Conservation (phyloP, 768 basidiomycete genomes). For the Mrakia frigida region DNA sequence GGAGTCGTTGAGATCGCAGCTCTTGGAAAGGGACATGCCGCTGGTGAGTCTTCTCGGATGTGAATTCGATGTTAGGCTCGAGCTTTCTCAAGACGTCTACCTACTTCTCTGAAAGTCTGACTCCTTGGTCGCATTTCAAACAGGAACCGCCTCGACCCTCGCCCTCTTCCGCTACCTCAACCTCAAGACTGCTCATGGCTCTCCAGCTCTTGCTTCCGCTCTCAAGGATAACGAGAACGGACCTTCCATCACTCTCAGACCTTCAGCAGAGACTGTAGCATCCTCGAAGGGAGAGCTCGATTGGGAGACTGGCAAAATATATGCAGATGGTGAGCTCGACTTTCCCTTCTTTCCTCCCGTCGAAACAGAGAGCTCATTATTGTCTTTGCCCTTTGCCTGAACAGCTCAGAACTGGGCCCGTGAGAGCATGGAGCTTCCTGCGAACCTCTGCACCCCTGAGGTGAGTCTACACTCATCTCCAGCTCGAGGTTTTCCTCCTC, state of each 20-base stretch:
- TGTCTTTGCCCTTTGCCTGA: no score
- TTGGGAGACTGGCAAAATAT: conserved; percentile 69
- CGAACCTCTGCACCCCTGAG: conserved; percentile 48
- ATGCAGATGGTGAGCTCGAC: conserved; percentile 63
- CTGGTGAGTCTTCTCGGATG: conserved; percentile 51
- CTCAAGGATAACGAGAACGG: background rate
- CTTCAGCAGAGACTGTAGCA: conserved; percentile 48
- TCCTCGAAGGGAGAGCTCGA: conserved; percentile 46
- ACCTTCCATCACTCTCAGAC: conserved; percentile 51
- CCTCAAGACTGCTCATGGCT: conserved; percentile 56
- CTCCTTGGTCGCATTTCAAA: conserved; percentile 24
- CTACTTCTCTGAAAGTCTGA: conserved; percentile 3
- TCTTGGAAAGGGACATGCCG: conserved; percentile 62
- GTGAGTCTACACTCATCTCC: conserved; percentile 33
- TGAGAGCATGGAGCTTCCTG: conserved; percentile 78
- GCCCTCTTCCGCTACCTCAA: conserved; percentile 65
- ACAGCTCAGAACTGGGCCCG: background rate
- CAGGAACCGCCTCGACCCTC: conserved; percentile 73
- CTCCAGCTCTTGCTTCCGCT: background rate
- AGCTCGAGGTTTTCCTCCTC: no score
- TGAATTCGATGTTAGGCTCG: conserved; percentile 36
- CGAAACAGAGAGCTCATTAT: background rate
- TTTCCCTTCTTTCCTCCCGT: background rate
- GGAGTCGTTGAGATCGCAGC: conserved; percentile 60
- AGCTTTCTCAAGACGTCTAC: background rate